These are phyloP conservation scores for Cryphonectria radicalis DNA, from an alignment of 2,329 filamentous ascomycete genomes.

Conservation along the genomic window DNA sequence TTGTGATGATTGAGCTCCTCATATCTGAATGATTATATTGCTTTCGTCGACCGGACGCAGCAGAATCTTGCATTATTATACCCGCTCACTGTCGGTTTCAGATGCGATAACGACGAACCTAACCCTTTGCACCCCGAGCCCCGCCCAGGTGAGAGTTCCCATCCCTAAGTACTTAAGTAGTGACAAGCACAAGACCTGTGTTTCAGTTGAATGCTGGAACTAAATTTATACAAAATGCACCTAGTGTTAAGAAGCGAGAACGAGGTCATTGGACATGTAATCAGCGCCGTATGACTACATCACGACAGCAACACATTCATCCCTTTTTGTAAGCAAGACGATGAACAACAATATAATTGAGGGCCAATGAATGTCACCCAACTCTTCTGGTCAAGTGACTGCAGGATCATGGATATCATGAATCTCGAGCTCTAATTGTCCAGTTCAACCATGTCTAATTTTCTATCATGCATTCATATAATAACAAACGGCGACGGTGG, in stretches of 20 bases:
- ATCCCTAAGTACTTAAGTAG: not conserved
- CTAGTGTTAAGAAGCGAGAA: not conserved
- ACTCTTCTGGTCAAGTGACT: not conserved
- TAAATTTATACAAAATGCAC: not conserved
- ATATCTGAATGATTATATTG: not conserved
- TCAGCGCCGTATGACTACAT: not conserved
- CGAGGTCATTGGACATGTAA: not conserved
- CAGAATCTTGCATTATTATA: not conserved
- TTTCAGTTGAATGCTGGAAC: not conserved
- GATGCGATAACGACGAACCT: not conserved
- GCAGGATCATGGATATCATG: not conserved
- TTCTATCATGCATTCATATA: slow-evolving; percentile 40
- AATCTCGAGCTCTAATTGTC: not conserved
- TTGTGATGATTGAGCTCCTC: not conserved
- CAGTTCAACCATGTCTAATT: not conserved
- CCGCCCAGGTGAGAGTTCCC: not conserved
- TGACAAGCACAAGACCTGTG: not conserved
- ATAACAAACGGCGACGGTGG: not conserved
- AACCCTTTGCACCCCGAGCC: not conserved
- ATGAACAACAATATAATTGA: not conserved
- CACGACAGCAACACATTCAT: no score
- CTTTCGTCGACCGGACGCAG: not conserved
- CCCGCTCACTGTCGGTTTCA: not conserved
- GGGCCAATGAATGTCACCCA: no score
- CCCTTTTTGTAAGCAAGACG: not conserved